phyloP scores from a whole-genome alignment of 1,139 yeast genomes.

The Suhomyces anneliseae region DNA sequence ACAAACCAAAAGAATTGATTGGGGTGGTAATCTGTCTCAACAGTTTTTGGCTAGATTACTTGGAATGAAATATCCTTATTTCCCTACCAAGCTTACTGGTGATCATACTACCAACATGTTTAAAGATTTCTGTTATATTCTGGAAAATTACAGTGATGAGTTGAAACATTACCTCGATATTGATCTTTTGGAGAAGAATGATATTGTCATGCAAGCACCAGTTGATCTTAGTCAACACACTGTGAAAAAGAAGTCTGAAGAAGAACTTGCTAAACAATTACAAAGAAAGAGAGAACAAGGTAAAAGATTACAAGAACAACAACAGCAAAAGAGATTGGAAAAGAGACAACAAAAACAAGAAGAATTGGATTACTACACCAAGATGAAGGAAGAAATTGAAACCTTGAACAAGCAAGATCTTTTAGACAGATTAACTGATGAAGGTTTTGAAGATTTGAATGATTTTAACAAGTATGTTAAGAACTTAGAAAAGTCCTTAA shows the following conservation, averaged over 20 bases:
- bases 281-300: conserved; percentile 87
- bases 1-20: conserved; percentile 79
- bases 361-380: conserved; percentile 70
- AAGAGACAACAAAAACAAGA: conserved; percentile 78
- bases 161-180: conserved; percentile 56
- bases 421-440: conserved; percentile 55
- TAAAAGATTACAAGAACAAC: conserved; percentile 86
- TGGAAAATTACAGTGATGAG: conserved; percentile 67
- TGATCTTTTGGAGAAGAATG: conserved; percentile 62
- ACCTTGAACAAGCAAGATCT: conserved; percentile 45
- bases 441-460: conserved; percentile 74
- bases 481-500: conserved; percentile 68
- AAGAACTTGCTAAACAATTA: conserved; percentile 73
- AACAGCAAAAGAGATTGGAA: conserved; percentile 78
- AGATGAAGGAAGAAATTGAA: conserved; percentile 54
- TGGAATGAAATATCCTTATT: conserved; percentile 85
- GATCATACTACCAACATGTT: conserved; percentile 68
- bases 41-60: conserved; percentile 64
- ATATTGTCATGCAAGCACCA: conserved; percentile 82
- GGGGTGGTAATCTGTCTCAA: conserved; percentile 84
- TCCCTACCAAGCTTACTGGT: conserved; percentile 69
- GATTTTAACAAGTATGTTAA: conserved; percentile 69
- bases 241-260: conserved; percentile 76
- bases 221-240: conserved; percentile 47
- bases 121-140: conserved; percentile 76